Evolutionary conservation across 2,329 filamentous ascomycete species (phyloP).

Genomic region (Neopestalotiopsis sp.): DNA sequence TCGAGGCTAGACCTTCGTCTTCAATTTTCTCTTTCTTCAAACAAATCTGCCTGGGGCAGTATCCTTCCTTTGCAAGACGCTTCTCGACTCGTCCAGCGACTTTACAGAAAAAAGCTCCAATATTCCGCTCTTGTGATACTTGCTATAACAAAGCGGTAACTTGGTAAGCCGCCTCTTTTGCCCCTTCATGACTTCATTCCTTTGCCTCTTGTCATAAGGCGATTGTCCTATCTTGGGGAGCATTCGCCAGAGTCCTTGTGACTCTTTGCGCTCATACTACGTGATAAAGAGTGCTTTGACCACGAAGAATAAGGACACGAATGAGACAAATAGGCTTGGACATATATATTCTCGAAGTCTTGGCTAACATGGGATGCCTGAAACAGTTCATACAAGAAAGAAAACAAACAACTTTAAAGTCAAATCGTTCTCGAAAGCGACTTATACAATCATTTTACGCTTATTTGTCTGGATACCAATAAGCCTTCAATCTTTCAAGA

Average conservation of each 20-base stretch:
- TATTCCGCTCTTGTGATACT: constrained; percentile 19
- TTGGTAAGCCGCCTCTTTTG: too few species aligned
- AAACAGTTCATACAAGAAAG: constrained; percentile 5
- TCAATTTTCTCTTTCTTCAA: constrained; percentile 31
- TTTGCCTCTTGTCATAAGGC: too few species aligned
- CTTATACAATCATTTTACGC: not conserved
- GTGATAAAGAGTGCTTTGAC: not conserved
- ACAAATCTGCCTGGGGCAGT: constrained; percentile 48
- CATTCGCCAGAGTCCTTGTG: constrained; percentile 6
- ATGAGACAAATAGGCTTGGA: not conserved
- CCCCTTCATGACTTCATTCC: too few species aligned
- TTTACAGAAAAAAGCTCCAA: not conserved
- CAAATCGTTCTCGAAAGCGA: not conserved
- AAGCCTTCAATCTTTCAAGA: constrained; percentile 48
- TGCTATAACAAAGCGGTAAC: not conserved
- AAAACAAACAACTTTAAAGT: constrained; percentile 5
- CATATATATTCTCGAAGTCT: not conserved
- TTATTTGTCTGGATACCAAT: constrained; percentile 47
- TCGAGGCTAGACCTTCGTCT: constrained; percentile 39
- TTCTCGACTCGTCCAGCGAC: constrained; percentile 19
- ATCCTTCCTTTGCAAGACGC: constrained; percentile 40
- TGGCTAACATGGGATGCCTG: constrained; percentile 12
- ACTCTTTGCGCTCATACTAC: not conserved
- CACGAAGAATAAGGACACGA: not conserved
- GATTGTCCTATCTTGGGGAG: too few species aligned